These are phyloP conservation scores for Aspergillus awamori DNA, from an alignment of 2,329 filamentous ascomycete species.

Conservation along the genomic window DNA sequence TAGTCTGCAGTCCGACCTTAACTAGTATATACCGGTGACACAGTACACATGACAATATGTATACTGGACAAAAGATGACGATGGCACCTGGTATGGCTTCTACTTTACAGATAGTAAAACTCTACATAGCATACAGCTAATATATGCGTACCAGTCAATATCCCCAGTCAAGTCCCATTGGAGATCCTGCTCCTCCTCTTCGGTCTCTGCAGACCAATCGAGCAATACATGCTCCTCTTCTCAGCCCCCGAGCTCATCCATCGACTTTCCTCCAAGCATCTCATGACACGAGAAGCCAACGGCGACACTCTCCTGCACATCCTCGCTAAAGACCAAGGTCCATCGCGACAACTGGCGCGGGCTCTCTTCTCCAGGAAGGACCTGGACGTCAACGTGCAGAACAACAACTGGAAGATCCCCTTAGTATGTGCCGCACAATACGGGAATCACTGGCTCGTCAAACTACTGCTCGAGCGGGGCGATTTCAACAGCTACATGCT, in stretches of 20 bases:
- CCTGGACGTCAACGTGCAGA: neutral
- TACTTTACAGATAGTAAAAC: too few species aligned
- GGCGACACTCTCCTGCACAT: neutral
- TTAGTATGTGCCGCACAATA: neutral
- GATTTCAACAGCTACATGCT: neutral
- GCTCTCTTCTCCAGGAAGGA: neutral
- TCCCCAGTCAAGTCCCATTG: neutral
- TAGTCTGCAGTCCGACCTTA: too few species aligned
- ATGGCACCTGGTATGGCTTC: neutral
- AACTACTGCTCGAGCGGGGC: neutral
- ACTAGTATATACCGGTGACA: too few species aligned
- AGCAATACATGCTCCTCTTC: neutral
- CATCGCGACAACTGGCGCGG: neutral
- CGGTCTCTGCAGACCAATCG: neutral
- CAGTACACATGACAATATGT: too few species aligned
- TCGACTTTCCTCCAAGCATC: neutral
- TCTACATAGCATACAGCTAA: too few species aligned
- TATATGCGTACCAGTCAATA: too few species aligned
- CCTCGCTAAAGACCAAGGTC: neutral
- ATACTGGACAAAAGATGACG: too few species aligned
- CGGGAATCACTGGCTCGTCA: neutral
- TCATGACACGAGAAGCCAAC: neutral
- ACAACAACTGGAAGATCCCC: neutral
- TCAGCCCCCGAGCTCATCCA: neutral
- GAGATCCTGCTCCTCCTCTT: neutral